Evolutionary conservation across 352 stramenopile genomes (phyloP).

Genomic region (Saprolegnia diclina): DNA sequence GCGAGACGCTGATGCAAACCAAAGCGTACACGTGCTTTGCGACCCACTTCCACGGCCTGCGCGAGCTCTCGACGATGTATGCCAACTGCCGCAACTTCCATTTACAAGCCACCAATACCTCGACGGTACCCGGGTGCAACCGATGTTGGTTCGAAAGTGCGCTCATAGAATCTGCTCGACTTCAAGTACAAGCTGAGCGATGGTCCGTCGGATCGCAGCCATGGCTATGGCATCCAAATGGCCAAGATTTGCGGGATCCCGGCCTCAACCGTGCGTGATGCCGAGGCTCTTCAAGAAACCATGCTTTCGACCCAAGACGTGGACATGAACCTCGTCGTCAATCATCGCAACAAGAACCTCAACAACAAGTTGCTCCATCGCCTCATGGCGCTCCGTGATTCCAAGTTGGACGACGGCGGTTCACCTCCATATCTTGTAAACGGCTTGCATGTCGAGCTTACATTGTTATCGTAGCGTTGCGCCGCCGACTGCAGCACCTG

Average conservation of each 20-base stretch:
- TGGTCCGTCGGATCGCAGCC: conserved; percentile 45
- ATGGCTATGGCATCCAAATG: conserved; percentile 81
- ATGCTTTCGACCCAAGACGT: conserved; percentile 24
- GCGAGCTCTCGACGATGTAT: conserved; percentile 56
- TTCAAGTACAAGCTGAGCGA: conserved; percentile 67
- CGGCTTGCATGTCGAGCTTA: background rate
- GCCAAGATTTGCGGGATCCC: conserved; percentile 71
- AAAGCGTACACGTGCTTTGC: conserved; percentile 83
- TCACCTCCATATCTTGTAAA: conserved; percentile 1
- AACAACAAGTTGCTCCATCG: conserved; percentile 65
- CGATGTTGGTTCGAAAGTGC: background rate
- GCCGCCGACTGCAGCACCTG: conserved; percentile 63
- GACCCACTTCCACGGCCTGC: conserved; percentile 85
- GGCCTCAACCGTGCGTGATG: conserved; percentile 48
- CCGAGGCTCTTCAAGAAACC: conserved; percentile 32
- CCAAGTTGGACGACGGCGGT: conserved; percentile 55
- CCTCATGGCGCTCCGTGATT: conserved; percentile 60
- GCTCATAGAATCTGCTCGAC: conserved; percentile 27
- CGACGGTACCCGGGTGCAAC: conserved; percentile 32
- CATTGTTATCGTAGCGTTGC: conserved; percentile 37
- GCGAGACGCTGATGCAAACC: conserved; percentile 67
- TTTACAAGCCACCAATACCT: conserved; percentile 43
- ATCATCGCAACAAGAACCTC: conserved; percentile 19
- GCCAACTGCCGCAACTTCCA: conserved; percentile 63
- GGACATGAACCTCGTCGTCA: background rate